Evolutionary conservation across 2,329 filamentous ascomycete species (phyloP).

Genomic region (Emergomyces africanus): DNA sequence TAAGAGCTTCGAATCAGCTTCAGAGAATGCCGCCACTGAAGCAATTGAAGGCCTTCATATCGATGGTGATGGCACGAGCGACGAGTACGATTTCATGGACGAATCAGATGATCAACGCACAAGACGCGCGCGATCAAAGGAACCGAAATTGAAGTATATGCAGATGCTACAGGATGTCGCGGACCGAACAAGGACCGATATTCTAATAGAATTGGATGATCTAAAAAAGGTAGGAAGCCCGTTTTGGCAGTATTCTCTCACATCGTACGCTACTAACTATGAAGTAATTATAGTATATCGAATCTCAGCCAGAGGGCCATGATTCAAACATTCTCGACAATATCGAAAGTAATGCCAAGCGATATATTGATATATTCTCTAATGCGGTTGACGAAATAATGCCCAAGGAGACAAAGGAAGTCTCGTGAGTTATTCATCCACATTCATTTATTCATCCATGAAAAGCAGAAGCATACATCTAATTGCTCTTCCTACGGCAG

Average conservation of each 20-base stretch:
- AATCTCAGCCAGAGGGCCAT: slow-evolving; percentile 52
- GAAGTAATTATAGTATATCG: slow-evolving; percentile 52
- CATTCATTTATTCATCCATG: background rate
- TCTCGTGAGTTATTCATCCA: slow-evolving; percentile 47
- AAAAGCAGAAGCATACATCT: background rate
- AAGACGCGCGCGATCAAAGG: slow-evolving; percentile 36
- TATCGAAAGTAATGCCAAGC: slow-evolving; percentile 81
- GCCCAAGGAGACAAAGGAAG: slow-evolving; percentile 63
- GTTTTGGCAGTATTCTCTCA: background rate
- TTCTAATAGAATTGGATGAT: slow-evolving; percentile 84
- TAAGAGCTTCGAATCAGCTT: slow-evolving; percentile 58
- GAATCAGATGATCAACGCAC: slow-evolving; percentile 46
- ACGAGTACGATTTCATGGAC: slow-evolving; percentile 90
- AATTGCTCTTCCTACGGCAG: slow-evolving; percentile 35
- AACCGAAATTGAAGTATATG: slow-evolving; percentile 75
- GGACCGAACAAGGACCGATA: slow-evolving; percentile 62
- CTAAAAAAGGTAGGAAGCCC: slow-evolving; percentile 38
- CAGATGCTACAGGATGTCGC: slow-evolving; percentile 76
- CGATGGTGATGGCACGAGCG: slow-evolving; percentile 72
- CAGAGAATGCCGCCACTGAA: slow-evolving; percentile 46
- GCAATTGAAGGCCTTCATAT: slow-evolving; percentile 77
- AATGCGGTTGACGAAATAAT: slow-evolving; percentile 77
- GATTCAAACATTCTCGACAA: slow-evolving; percentile 59
- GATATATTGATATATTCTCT: slow-evolving; percentile 87
- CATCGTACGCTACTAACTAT: background rate